Percentiles rank a stretch among this genome's conserved stretches.
Conservation (phyloP, 768 basidiomycete genomes). For the Pulveroboletus ravenelii region DNA sequence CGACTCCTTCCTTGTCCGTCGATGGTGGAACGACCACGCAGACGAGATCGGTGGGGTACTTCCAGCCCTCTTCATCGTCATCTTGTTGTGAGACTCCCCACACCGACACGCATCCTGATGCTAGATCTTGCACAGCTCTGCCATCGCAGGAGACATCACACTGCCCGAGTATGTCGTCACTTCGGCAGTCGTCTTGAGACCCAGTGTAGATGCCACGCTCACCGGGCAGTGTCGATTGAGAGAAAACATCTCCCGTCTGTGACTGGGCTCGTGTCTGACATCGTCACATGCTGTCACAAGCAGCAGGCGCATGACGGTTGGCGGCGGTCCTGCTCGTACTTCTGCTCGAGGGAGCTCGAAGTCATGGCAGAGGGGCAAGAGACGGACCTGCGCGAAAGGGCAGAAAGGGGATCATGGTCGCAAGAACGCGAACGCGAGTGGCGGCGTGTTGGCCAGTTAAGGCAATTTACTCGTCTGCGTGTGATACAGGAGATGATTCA, state of each 20-base stretch:
- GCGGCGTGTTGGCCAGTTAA: slow-evolving; percentile 15
- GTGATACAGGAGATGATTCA: too few relatives aligned
- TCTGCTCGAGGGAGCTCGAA: slow-evolving; percentile 36
- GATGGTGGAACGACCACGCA: slow-evolving; percentile 15
- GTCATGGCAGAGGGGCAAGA: slow-evolving; percentile 45
- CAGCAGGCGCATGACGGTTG: slow-evolving; percentile 17
- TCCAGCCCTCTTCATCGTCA: slow-evolving; percentile 22
- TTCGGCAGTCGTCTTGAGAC: slow-evolving; percentile 22
- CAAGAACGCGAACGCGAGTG: slow-evolving; percentile 30
- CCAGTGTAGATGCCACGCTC: slow-evolving; percentile 23
- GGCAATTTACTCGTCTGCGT: too few relatives aligned
- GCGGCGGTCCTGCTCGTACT: slow-evolving; percentile 35
- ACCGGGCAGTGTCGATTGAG: slow-evolving; percentile 26
- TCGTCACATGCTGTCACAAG: slow-evolving; percentile 26
- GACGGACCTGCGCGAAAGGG: slow-evolving; percentile 40
- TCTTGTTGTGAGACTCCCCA: background rate
- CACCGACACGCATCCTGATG: background rate
- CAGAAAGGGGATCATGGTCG: slow-evolving; percentile 22
- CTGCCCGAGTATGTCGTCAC: slow-evolving; percentile 10
- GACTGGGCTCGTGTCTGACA: slow-evolving; percentile 19
- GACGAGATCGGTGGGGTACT: slow-evolving; percentile 27
- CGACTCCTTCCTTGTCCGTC: slow-evolving; percentile 13
- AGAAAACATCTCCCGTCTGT: slow-evolving; percentile 17
- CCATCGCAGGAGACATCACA: slow-evolving; percentile 13
- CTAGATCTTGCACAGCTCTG: slow-evolving; percentile 22